Evolutionary conservation across 495 filamentous ascomycete species (phyloP), one percentile per base, ranked within the genome.

Genomic region (Parmelia sp.): DNA sequence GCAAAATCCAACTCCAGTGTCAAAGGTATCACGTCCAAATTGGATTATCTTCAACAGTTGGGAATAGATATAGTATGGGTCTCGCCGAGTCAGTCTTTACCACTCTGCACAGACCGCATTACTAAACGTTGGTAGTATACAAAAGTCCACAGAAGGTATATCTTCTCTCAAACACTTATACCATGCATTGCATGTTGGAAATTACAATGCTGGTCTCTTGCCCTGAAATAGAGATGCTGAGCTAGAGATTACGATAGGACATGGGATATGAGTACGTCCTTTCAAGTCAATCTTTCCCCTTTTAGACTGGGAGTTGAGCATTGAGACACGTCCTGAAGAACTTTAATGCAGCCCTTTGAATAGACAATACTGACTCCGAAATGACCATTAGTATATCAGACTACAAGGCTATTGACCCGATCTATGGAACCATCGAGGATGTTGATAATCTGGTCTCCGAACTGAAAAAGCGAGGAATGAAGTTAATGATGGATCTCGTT

Each of bases 51-150:
- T 40, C 73, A 82, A 58, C 64, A 72, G 0, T 76, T 89, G 0
- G 86, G 84, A 4, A 74, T 84, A 14, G 83, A 89, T 69, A 76
- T 83, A 27, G 71, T 89, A 57, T 89, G 86, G 86, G 69, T 87
- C 8, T 85, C 80, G 25, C 87, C 87, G 29, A 78, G 66, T 71
- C 29, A 57, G 66, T 36, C 35, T 9, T 29, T 35, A 25, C 39
- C n/a, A 47, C 19, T 49, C 47, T 47, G 29, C 29, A 35, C 23
- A 17, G 4, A 61, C 12, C 57, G 1, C 17, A 19, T 19, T 33
- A 35, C 31, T 67, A 31, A 67, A 31, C 11, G 7, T 29, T 14
- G 1, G 7, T 31, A 68, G 66, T 68, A 60, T 68, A 68, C 53
- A 68, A 68, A 45, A 61, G 57, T 47, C 69, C 69, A 19, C 69